phyloP scores from a whole-genome alignment of 306 rosid species.

The Malus asiatica region DNA sequence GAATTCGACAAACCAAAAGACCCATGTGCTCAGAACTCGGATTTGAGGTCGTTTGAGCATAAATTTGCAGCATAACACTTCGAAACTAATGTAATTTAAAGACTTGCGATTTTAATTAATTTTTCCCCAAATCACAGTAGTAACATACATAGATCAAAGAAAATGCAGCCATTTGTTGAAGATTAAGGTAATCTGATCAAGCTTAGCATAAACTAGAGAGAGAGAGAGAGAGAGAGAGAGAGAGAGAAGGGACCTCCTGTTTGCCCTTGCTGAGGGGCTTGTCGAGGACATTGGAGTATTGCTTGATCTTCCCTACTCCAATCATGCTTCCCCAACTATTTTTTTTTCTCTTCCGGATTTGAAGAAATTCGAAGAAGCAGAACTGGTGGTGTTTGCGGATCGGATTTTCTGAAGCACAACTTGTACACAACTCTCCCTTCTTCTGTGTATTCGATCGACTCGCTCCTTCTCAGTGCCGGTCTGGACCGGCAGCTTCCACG shows the following conservation, averaged over 20 bases:
- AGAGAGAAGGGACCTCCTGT: constrained; percentile 40
- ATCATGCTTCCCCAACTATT: constrained; percentile 42
- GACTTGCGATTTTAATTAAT: neutral
- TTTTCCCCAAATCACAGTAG: neutral
- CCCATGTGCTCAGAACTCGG: neutral
- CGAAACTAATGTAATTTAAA: neutral
- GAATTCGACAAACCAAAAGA: neutral
- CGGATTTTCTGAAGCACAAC: neutral
- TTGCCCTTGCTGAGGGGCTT: constrained; percentile 75
- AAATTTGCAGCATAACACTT: neutral
- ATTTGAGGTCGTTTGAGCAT: neutral
- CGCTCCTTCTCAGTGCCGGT: neutral
- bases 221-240: neutral
- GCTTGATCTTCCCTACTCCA: constrained; percentile 90
- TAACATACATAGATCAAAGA: constrained; percentile 8
- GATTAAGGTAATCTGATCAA: neutral
- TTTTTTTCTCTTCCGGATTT: neutral
- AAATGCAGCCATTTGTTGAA: neutral
- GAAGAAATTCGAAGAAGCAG: neutral
- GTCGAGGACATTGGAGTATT: constrained; percentile 87
- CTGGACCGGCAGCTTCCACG: neutral
- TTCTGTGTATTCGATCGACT: neutral
- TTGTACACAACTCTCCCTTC: neutral
- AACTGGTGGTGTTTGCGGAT: neutral
- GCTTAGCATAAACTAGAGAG: neutral